phyloP scores from a whole-genome alignment of 345 rosid genomes.

The Euphorbia tirucalli region DNA sequence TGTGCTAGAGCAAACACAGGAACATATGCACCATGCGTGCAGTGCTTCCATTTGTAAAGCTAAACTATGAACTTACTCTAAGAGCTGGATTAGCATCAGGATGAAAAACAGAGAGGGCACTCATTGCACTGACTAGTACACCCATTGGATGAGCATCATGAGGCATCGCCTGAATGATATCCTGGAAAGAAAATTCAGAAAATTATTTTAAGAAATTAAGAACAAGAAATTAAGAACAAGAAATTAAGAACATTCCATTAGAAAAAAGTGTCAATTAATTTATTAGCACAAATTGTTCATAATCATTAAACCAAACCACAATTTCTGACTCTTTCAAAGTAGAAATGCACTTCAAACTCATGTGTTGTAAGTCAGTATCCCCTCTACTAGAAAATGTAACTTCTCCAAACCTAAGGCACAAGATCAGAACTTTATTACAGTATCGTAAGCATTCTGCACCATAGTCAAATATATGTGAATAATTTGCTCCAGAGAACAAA shows the following conservation, averaged over 20 bases:
- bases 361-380: not conserved
- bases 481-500: not conserved
- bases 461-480: not conserved
- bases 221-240: not conserved
- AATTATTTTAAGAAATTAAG: not conserved
- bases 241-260: conserved; percentile 1
- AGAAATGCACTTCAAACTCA: not conserved
- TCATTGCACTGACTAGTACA: conserved; percentile 91
- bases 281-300: not conserved
- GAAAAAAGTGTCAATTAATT: not conserved
- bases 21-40: not conserved
- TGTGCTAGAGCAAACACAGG: not conserved
- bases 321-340: not conserved
- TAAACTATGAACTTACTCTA: conserved; percentile 48
- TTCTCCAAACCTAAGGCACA: not conserved
- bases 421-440: not conserved
- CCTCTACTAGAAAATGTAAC: not conserved
- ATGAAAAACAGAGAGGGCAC: conserved; percentile 95
- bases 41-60: conserved; percentile 2
- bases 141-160: conserved; percentile 99
- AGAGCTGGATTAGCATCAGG: conserved; percentile 99
- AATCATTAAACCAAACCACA: not conserved
- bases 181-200: conserved; percentile 46
- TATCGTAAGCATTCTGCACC: not conserved
- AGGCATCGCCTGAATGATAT: conserved; percentile 93